Conservation (phyloP, 768 basidiomycete species). For the Hygrocybe punicea region DNA sequence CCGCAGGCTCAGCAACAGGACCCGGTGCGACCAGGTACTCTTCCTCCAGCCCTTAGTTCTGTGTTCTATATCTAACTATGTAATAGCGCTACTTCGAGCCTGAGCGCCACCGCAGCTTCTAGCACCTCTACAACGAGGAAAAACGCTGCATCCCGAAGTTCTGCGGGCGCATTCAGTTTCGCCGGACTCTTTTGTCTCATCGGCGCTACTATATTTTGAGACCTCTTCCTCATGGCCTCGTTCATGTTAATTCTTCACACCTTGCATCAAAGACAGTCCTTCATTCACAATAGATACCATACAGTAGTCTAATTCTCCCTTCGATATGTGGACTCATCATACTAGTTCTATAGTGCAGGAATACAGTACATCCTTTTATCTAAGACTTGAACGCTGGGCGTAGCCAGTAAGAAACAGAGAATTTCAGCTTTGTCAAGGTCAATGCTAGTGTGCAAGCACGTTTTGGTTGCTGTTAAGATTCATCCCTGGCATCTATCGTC, state of each 20-base stretch:
- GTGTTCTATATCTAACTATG: neutral
- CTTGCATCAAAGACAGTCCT: too few species aligned
- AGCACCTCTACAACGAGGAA: neutral
- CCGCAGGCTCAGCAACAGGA: neutral
- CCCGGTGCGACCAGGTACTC: neutral
- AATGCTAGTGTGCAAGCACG: too few species aligned
- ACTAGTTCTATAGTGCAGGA: neutral
- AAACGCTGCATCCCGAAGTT: conserved; percentile 6
- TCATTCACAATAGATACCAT: neutral
- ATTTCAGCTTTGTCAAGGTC: too few species aligned
- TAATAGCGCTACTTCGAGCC: conserved; percentile 1
- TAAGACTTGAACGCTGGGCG: too few species aligned
- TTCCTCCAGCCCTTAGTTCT: neutral
- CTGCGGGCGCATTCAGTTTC: conserved; percentile 39
- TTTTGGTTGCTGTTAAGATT: too few species aligned
- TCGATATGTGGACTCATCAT: neutral
- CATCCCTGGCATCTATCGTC: too few species aligned
- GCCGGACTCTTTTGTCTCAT: conserved; percentile 51
- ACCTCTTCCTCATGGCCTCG: neutral
- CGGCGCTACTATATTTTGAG: conserved; percentile 48
- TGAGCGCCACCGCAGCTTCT: neutral
- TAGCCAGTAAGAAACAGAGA: too few species aligned
- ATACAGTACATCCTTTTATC: neutral
- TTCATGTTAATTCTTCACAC: neutral
- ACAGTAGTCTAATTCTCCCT: neutral